Percentiles rank a stretch among this genome's conserved stretches.
Evolutionary conservation across 441 rosid species (phyloP).

Genomic region (Gossypium trilobum): DNA sequence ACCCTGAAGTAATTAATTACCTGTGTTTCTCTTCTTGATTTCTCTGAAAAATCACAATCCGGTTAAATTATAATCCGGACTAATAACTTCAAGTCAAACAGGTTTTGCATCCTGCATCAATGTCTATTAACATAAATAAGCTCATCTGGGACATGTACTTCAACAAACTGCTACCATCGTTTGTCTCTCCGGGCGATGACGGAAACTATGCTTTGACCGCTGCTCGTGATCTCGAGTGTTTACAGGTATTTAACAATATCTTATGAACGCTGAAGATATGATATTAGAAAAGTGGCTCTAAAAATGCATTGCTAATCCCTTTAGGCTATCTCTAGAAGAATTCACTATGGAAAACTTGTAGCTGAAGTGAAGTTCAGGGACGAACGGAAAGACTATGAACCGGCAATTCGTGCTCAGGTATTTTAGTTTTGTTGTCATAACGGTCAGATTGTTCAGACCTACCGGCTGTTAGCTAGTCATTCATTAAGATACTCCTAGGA

Average conservation of each 20-base stretch:
- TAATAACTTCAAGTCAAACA: constrained; percentile 13
- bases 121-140: constrained; percentile 51
- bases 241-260: constrained; percentile 44
- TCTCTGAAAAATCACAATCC: background rate
- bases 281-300: background rate
- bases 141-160: constrained; percentile 60
- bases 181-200: constrained; percentile 57
- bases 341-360: constrained; percentile 74
- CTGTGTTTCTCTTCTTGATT: background rate
- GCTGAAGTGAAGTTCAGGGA: constrained; percentile 81
- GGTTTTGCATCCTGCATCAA: constrained; percentile 56
- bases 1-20: constrained; percentile 37
- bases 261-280: too few relatives aligned
- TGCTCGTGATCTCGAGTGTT: constrained; percentile 52
- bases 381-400: constrained; percentile 56
- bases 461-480: background rate
- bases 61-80: background rate
- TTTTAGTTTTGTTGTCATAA: background rate
- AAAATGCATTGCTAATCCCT: constrained; percentile 4
- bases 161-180: constrained; percentile 55
- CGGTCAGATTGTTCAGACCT: background rate
- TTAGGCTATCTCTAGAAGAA: constrained; percentile 77
- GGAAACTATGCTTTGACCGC: constrained; percentile 70
- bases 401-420: constrained; percentile 69
- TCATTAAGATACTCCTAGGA: background rate